Percentiles rank a stretch among this genome's conserved stretches.
Evolutionary conservation across 179 eudicot species (phyloP).

Genomic region (Vitellaria paradoxa): DNA sequence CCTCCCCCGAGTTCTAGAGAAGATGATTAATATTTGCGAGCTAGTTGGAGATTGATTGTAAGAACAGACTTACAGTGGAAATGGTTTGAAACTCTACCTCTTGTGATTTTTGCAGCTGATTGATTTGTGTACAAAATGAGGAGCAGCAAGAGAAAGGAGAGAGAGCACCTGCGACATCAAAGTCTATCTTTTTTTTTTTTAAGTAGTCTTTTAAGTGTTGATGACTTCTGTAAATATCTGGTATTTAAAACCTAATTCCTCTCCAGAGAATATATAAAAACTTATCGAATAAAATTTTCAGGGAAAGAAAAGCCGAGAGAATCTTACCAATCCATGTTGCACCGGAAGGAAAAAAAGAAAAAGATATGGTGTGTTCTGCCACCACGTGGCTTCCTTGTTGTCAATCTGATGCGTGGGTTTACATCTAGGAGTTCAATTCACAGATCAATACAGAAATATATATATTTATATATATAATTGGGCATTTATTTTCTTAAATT

Average conservation of each 20-base stretch:
- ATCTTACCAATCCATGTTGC: slow-evolving; percentile 30
- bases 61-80: not conserved
- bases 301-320: slow-evolving; percentile 17
- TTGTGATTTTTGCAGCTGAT: slow-evolving; percentile 7
- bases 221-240: not conserved
- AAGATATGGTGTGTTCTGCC: slow-evolving; percentile 22
- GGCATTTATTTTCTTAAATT: not conserved
- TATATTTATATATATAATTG: not conserved
- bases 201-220: slow-evolving; percentile 9
- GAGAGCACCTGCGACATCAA: not conserved
- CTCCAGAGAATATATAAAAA: not conserved
- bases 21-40: not conserved
- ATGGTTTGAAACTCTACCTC: not conserved
- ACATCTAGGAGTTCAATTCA: not conserved
- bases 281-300: not conserved
- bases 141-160: no score
- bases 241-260: not conserved
- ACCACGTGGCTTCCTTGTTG: slow-evolving; percentile 10
- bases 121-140: not conserved
- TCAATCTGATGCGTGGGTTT: not conserved
- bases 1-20: not conserved
- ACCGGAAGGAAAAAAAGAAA: slow-evolving; percentile 20
- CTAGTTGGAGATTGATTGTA: not conserved
- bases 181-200: not conserved
- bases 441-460: not conserved